These are phyloP conservation scores for Picea sitchensis DNA, from an alignment of 75 land plant species.

Conservation along the genomic window DNA sequence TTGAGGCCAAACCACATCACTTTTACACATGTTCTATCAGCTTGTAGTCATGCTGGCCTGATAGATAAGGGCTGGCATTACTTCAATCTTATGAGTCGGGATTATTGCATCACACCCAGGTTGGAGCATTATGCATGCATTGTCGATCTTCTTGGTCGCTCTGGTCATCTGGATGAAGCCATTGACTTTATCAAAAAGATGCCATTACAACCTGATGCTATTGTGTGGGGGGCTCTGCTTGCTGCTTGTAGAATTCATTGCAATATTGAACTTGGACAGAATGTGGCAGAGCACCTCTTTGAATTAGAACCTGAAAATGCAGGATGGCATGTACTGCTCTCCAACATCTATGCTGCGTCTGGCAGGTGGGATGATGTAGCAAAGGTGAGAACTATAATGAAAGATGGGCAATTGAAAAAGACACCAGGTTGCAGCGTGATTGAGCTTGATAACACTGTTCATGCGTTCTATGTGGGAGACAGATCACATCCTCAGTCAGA, in stretches of 20 bases:
- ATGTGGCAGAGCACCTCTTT: neutral
- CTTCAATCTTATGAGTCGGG: constrained; percentile 34
- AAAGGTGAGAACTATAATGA: constrained; percentile 14
- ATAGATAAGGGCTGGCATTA: constrained; percentile 55
- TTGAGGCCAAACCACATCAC: constrained; percentile 50
- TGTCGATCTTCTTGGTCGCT: constrained; percentile 23
- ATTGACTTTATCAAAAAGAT: neutral
- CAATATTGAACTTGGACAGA: constrained; percentile 14
- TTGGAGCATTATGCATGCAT: constrained; percentile 21
- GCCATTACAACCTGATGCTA: constrained; percentile 2
- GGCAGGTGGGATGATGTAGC: constrained; percentile 14
- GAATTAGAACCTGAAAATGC: constrained; percentile 15
- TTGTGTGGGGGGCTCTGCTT: constrained; percentile 15
- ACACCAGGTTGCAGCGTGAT: constrained; percentile 17
- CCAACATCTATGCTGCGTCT: constrained; percentile 18
- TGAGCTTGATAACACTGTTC: constrained; percentile 8
- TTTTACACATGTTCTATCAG: constrained; percentile 41
- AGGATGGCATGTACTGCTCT: constrained; percentile 13
- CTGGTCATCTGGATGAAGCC: constrained; percentile 18
- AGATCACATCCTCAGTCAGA: constrained; percentile 16
- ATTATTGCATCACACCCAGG: constrained; percentile 14
- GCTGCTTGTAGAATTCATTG: constrained; percentile 13
- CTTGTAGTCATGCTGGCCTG: constrained; percentile 66
- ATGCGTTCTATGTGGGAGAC: constrained; percentile 12
- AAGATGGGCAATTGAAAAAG: constrained; percentile 8